These are phyloP conservation scores for Cicer cuneatum DNA, from an alignment of 306 rosid genomes.

Conservation along the genomic window DNA sequence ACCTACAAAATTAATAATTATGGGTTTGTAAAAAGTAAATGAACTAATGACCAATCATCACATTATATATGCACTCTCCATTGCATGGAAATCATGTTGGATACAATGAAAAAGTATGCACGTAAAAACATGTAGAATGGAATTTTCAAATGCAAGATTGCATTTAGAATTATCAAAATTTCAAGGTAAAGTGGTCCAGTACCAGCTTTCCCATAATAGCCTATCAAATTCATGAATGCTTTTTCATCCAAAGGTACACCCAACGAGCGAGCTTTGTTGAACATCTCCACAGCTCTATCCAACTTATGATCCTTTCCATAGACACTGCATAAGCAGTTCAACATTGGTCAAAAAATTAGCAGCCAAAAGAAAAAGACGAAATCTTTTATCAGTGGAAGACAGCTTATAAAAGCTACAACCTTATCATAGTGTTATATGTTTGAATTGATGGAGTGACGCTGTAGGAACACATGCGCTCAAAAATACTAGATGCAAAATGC, in stretches of 20 bases:
- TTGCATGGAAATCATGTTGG: conserved; percentile 23
- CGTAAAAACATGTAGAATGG: conserved; percentile 27
- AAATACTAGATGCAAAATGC: conserved; percentile 70
- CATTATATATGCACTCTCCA: conserved; percentile 3
- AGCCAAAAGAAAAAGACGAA: conserved; percentile 24
- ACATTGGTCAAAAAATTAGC: conserved; percentile 31
- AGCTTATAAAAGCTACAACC: conserved; percentile 53
- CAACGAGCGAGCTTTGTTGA: conserved; percentile 62
- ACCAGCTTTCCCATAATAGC: conserved; percentile 93
- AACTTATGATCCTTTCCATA: conserved; percentile 82
- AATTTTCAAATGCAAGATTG: conserved; percentile 19
- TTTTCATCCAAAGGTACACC: conserved; percentile 71
- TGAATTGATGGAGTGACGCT: conserved; percentile 80
- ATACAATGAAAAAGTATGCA: conserved; percentile 23
- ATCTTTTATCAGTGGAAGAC: neutral
- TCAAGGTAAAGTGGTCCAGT: conserved; percentile 35
- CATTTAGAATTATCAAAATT: conserved; percentile 38
- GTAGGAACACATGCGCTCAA: conserved; percentile 68
- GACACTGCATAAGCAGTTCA: conserved; percentile 63
- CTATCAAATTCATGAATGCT: conserved; percentile 79
- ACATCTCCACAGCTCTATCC: conserved; percentile 78
- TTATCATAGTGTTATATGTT: conserved; percentile 92
- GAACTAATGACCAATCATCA: conserved; percentile 26
- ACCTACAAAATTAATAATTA: conserved; percentile 57
- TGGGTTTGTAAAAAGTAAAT: conserved; percentile 18